Evolutionary conservation across 2,329 filamentous ascomycete species (phyloP).

Genomic region (Beauveria australis): DNA sequence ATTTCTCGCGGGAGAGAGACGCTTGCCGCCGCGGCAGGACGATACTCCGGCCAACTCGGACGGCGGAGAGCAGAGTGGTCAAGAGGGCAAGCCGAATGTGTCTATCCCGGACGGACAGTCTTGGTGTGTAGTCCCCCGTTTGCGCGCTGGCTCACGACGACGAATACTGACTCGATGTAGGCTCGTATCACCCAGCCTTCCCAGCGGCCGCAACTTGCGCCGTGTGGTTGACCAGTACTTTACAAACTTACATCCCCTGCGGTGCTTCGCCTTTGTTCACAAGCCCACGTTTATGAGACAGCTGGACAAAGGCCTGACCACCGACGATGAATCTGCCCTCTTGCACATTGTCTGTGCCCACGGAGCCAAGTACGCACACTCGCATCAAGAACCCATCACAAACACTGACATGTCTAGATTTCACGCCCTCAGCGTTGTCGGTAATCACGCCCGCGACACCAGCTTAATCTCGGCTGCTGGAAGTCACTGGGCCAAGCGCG

Average conservation of each 20-base stretch:
- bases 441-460: conserved; percentile 23
- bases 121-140: conserved; percentile 11
- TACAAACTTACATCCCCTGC: conserved; percentile 31
- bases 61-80: neutral
- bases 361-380: conserved; percentile 26
- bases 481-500: conserved; percentile 30
- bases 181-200: conserved; percentile 26
- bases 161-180: conserved; percentile 15
- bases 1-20: conserved; percentile 4
- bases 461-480: conserved; percentile 25
- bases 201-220: conserved; percentile 26
- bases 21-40: conserved; percentile 7
- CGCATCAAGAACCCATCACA: neutral
- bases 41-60: conserved; percentile 6
- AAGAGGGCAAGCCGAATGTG: neutral
- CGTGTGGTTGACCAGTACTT: conserved; percentile 31
- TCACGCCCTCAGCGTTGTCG: conserved; percentile 22
- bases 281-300: conserved; percentile 31
- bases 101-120: conserved; percentile 12
- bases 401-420: conserved; percentile 22
- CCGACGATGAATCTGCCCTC: conserved; percentile 28
- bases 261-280: conserved; percentile 33
- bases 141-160: neutral
- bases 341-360: conserved; percentile 30
- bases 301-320: conserved; percentile 27